Percentiles rank a stretch among this genome's conserved stretches.
Evolutionary conservation across 2,329 filamentous ascomycete genomes (phyloP).

Genomic region (Emergomyces pasteurianus): DNA sequence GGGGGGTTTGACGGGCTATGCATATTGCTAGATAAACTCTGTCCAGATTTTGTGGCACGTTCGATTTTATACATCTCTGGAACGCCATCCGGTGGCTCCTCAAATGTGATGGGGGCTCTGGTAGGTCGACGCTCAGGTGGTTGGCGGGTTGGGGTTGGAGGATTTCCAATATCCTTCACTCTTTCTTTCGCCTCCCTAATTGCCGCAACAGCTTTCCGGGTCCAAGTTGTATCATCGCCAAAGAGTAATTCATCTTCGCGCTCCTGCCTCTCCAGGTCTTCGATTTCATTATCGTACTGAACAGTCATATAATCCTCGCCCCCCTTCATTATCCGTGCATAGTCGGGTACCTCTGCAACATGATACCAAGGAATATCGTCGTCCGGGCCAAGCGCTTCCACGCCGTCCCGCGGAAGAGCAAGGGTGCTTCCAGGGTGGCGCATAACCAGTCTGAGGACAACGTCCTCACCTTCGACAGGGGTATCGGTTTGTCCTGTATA

Average conservation of each 20-base stretch:
- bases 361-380: constrained; percentile 91
- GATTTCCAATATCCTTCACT: constrained; percentile 54
- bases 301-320: constrained; percentile 74
- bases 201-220: constrained; percentile 64
- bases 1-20: constrained; percentile 8
- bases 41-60: constrained; percentile 35
- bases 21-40: constrained; percentile 23
- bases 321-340: constrained; percentile 89
- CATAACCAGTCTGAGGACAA: constrained; percentile 77
- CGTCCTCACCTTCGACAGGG: constrained; percentile 74
- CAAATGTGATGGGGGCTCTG: constrained; percentile 39
- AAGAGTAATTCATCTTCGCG: constrained; percentile 86
- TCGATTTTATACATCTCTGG: constrained; percentile 42
- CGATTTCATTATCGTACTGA: constrained; percentile 70
- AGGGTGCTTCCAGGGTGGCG: constrained; percentile 70
- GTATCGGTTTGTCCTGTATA: constrained; percentile 67
- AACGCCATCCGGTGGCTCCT: constrained; percentile 33
- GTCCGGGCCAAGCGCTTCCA: constrained; percentile 41
- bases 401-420: constrained; percentile 70
- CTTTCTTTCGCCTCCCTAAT: constrained; percentile 69
- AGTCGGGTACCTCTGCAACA: constrained; percentile 86
- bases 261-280: constrained; percentile 61
- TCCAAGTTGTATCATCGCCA: constrained; percentile 88
- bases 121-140: constrained; percentile 38
- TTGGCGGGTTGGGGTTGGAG: constrained; percentile 42